These are phyloP conservation scores for Pseudozyma tsukubaensis DNA, from an alignment of 1,284 basidiomycete species.

Conservation along the genomic window DNA sequence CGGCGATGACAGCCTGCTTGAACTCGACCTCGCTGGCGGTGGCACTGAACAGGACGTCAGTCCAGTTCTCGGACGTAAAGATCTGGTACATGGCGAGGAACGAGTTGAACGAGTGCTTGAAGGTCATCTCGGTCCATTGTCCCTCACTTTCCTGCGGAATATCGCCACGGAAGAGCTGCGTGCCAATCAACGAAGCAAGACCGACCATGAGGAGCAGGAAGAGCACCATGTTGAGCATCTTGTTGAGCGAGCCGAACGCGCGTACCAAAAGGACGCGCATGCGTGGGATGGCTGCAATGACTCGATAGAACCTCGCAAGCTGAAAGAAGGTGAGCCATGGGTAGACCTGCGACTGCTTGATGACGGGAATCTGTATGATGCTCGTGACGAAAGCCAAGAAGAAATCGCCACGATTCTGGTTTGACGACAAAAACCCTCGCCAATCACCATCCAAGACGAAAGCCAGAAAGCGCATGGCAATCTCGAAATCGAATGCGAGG, in stretches of 20 bases:
- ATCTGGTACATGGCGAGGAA: conserved; percentile 89
- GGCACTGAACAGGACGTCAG: conserved; percentile 80
- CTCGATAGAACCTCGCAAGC: conserved; percentile 88
- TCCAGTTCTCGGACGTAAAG: conserved; percentile 97
- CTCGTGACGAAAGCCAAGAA: conserved; percentile 82
- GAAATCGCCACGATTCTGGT: conserved; percentile 82
- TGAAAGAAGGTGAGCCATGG: conserved; percentile 93
- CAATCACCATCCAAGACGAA: conserved; percentile 82
- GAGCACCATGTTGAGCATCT: conserved; percentile 90
- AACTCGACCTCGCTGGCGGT: conserved; percentile 76
- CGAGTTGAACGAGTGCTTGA: conserved; percentile 87
- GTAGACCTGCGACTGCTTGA: conserved; percentile 77
- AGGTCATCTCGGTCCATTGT: conserved; percentile 76
- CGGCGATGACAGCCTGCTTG: conserved; percentile 80
- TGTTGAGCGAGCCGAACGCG: conserved; percentile 91
- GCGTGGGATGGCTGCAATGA: conserved; percentile 87
- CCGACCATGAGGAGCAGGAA: conserved; percentile 92
- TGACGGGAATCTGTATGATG: conserved; percentile 86
- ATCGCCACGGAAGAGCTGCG: conserved; percentile 82
- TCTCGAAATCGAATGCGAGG: conserved; percentile 87
- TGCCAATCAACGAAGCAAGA: conserved; percentile 82
- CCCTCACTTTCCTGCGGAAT: conserved; percentile 70
- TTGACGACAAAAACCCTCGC: conserved; percentile 78
- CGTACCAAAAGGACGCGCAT: conserved; percentile 74
- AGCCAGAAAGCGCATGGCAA: conserved; percentile 77